Evolutionary conservation across 495 filamentous ascomycete genomes (phyloP).

Genomic region (Aspergillus bridgeri): DNA sequence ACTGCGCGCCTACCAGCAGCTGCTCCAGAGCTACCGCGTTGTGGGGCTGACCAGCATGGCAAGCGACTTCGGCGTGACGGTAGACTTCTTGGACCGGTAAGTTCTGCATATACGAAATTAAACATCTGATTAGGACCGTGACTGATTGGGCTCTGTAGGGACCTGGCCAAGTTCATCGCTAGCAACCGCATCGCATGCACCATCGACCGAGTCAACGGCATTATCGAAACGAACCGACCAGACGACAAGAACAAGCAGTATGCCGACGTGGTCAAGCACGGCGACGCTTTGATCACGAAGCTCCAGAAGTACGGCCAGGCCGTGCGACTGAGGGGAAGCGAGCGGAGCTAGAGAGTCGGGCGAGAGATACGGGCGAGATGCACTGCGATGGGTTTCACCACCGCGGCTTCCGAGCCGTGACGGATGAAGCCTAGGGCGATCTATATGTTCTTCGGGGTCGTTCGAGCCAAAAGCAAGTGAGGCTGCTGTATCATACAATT

Average conservation of each 20-base stretch:
- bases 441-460: conserved; percentile 10
- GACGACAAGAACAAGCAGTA: conserved; percentile 99
- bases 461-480: conserved; percentile 22
- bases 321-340: conserved; percentile 88
- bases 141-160: conserved; percentile 48
- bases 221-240: conserved; percentile 96
- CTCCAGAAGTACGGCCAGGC: conserved; percentile 98
- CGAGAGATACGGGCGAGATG: conserved; percentile 1
- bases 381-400: conserved; percentile 1
- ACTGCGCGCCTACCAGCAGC: conserved; percentile 88
- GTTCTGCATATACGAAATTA: conserved; percentile 8
- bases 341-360: conserved; percentile 57
- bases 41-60: conserved; percentile 95
- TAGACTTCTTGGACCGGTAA: conserved; percentile 93
- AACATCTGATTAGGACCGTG: neutral
- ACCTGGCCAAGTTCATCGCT: conserved; percentile 95
- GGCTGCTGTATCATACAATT: conserved; percentile 26
- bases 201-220: conserved; percentile 94
- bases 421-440: conserved; percentile 10
- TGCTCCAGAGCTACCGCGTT: conserved; percentile 97
- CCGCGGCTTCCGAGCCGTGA: neutral
- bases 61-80: conserved; percentile 88
- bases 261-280: conserved; percentile 93
- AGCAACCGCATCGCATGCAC: conserved; percentile 90
- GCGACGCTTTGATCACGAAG: conserved; percentile 96